Evolutionary conservation across 495 filamentous ascomycete genomes (phyloP), one percentile per base, ranked within the genome.

Genomic region (Talaromyces stipitatus): DNA sequence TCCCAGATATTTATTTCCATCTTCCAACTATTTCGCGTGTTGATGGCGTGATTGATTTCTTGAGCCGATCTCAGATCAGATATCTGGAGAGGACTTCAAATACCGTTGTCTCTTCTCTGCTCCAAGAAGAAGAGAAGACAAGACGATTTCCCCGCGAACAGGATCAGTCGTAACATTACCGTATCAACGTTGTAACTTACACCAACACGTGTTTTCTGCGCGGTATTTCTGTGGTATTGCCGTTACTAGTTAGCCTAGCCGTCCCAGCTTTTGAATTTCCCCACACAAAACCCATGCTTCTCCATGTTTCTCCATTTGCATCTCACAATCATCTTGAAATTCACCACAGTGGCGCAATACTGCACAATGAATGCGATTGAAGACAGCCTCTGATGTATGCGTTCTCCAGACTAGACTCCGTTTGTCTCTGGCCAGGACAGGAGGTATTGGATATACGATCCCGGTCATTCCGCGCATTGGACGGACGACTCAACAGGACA

Each of bases 381-480:
- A 48, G 2, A 46, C 43, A 28, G 54, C 38, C 36, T 45, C 54
- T 55, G 23, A 55, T 55, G 54, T 27, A 16, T 20, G 36, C 24
- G 38, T 55, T 20, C 29, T 38, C 36, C 38, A 28, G 36, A 45
- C 29, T 28, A 22, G 54, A 45, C 23, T 55, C 36, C 38, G 22
- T 26, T n/a, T 30, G 33, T 45, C 54, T 28, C 22, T 10, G 32
- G 54, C 54, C 24, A 55, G 32, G 36, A 11, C 33, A 45, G 23
- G 36, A 48, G 54, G 54, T 23, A 10, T 55, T 22, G 54, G 54
- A 20, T 55, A 55, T 18, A 32, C 23, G 18, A 36, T 20, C 22
- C 22, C 33, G 32, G 32, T 3, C n/a, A 36, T 26, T 54, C 32
- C 36, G 33, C 30, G 3, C 28, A 9, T 4, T 4, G 4, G 4